Base-by-base conservation (phyloP, 345 rosid genomes). In the Chamaenerion angustifolium region DNA sequence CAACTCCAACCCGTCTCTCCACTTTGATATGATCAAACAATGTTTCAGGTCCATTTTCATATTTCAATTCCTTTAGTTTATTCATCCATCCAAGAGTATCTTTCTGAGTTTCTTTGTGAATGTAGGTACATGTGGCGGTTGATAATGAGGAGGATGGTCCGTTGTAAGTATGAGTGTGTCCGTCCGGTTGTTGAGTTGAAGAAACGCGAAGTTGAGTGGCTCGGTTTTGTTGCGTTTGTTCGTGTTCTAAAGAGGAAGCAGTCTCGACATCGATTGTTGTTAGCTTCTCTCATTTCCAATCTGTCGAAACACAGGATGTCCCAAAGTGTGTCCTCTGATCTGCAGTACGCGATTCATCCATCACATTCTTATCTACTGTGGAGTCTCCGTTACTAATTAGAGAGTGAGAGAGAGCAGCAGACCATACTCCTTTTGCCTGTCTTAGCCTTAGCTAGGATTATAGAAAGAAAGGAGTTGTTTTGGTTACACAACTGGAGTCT, bases 171-270 rank as follows among this genome's bases (percentile, higher is more conserved):
- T 54, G 52, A 70, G 18, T 44, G 51, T 53, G 51, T 68, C 46
- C 46, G 17, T 27, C 80, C 81, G 0, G 51, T 58, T 60, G 85
- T 72, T 49, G 46, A 64, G 59, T 51, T 80, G 61, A 40, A 49
- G 23, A 70, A 61, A 42, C 68, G 57, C 8, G 97, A 88, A 71
- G 89, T 82, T 15, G 68, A 68, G 57, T 88, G 94, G 95, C 89
- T 88, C 21, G 95, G 93, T 15, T 56, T 80, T 15, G 63, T 72
- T 56, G 95, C 94, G 0, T 85, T 56, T 55, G 61, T 82, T 16
- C 61, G 75, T 62, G 87, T 72, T 17, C 47, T 85, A 56, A 71
- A 67, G 72, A 73, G 58, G 61, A 85, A 88, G 60, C 82, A 85
- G 62, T 63, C 83, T 1, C 57, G 85, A 55, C 75, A 85, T 46